Percentiles rank a stretch among this genome's conserved stretches.
Conservation (phyloP, 768 basidiomycete genomes). For the Lanmaoa pseudosensibilis region DNA sequence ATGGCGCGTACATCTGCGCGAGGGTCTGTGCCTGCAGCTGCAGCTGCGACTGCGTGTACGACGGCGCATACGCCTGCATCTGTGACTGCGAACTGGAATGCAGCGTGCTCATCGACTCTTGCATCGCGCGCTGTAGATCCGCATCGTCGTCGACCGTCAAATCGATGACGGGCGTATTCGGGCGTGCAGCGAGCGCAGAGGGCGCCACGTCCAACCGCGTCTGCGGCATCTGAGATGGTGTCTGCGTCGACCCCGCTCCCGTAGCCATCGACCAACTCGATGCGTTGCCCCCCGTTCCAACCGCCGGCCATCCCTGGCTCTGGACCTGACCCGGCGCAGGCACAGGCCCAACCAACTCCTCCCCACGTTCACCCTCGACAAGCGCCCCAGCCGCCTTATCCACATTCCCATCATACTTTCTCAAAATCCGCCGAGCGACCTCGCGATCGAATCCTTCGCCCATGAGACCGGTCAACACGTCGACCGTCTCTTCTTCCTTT, state of each 20-base stretch:
- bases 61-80: slow-evolving; percentile 15
- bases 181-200: slow-evolving; percentile 17
- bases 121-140: slow-evolving; percentile 50
- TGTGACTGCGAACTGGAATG: slow-evolving; percentile 26
- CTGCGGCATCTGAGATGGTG: slow-evolving; percentile 2
- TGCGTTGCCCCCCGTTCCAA: background rate
- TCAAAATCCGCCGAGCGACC: slow-evolving; percentile 53
- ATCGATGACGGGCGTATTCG: slow-evolving; percentile 48
- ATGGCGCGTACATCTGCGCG: slow-evolving; percentile 18
- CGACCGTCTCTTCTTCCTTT: slow-evolving; percentile 35
- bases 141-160: slow-evolving; percentile 59
- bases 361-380: slow-evolving; percentile 50
- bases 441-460: slow-evolving; percentile 42
- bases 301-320: slow-evolving; percentile 8
- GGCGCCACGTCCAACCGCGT: slow-evolving; percentile 14
- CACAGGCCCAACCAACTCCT: slow-evolving; percentile 18
- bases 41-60: slow-evolving; percentile 15
- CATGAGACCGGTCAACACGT: slow-evolving; percentile 39
- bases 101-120: slow-evolving; percentile 50
- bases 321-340: slow-evolving; percentile 7
- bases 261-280: slow-evolving; percentile 6
- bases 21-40: background rate
- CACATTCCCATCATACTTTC: slow-evolving; percentile 59
- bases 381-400: slow-evolving; percentile 57
- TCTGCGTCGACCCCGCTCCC: background rate